A percentile compares a stretch with the other conserved stretches of the same genome.
Conservation (phyloP, 2,329 filamentous ascomycete species). For the Neofusicoccum kwambonambiense region DNA sequence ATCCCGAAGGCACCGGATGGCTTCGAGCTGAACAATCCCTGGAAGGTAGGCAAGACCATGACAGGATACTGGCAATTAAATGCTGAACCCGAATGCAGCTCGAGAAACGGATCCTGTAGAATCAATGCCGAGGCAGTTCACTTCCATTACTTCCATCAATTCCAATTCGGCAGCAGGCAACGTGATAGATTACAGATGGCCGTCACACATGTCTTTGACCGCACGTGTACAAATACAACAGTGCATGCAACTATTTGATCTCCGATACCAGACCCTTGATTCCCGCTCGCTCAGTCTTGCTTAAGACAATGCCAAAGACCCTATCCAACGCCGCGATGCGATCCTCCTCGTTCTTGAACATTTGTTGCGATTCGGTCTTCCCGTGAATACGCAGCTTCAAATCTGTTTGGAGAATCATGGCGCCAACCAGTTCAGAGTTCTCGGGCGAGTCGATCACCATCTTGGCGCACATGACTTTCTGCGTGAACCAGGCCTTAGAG, state of each 20-base stretch:
- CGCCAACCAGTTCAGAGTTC: conserved; percentile 37
- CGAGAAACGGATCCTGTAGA: conserved; percentile 39
- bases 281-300: conserved; percentile 35
- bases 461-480: conserved; percentile 45
- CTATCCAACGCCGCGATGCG: conserved; percentile 45
- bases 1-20: conserved; percentile 57
- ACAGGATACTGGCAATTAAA: too few species aligned
- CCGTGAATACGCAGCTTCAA: conserved; percentile 48
- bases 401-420: conserved; percentile 41
- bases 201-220: neutral
- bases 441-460: conserved; percentile 50
- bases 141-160: neutral
- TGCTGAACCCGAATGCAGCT: conserved; percentile 33
- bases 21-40: conserved; percentile 67
- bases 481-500: conserved; percentile 33
- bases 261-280: conserved; percentile 38
- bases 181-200: neutral
- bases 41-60: conserved; percentile 45
- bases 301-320: conserved; percentile 45
- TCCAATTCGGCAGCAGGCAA: neutral
- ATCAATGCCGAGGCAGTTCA: neutral
- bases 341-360: conserved; percentile 44
- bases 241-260: conserved; percentile 21
- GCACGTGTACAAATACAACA: neutral
- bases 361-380: conserved; percentile 40